These are phyloP conservation scores for Tolypocladium tundrense DNA, from an alignment of 2,329 filamentous ascomycete species.

Conservation along the genomic window DNA sequence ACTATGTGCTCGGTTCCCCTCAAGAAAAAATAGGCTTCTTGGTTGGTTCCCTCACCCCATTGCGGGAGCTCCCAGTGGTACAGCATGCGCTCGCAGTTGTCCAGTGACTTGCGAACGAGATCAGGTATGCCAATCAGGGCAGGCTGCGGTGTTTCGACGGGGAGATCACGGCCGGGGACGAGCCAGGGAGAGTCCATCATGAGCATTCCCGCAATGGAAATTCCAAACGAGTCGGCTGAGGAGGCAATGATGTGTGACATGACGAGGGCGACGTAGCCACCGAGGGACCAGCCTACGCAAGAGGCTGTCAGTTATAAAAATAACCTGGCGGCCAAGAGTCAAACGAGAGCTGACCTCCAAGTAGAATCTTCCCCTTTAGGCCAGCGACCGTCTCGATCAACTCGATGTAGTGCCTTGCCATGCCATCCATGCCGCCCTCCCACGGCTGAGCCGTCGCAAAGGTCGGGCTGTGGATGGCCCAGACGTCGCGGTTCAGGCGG, in stretches of 20 bases:
- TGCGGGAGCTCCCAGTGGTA: not conserved
- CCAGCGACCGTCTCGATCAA: constrained; percentile 3
- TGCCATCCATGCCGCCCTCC: constrained; percentile 5
- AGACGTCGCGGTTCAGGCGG: constrained; percentile 4
- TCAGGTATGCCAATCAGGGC: not conserved
- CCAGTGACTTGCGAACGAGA: not conserved
- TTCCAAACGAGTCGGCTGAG: not conserved
- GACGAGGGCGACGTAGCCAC: not conserved
- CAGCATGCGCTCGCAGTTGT: not conserved
- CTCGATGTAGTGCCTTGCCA: constrained; percentile 5
- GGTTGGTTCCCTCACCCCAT: not conserved
- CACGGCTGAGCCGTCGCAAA: not conserved
- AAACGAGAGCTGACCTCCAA: not conserved
- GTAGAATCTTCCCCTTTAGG: not conserved
- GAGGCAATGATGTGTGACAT: not conserved
- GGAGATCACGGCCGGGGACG: not conserved
- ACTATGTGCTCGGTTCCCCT: not conserved
- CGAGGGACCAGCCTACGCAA: constrained; percentile 1
- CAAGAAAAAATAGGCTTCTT: not conserved
- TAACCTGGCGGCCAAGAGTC: not conserved
- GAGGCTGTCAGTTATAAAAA: not conserved
- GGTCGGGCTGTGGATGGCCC: constrained; percentile 5
- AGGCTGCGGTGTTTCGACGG: not conserved
- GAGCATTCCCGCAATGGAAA: not conserved
- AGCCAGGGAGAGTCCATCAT: not conserved